A percentile compares a stretch with the other conserved stretches of the same genome.
These are phyloP conservation scores for Amaranthus palmeri DNA, from an alignment of 148 eudicot species.

Conservation along the genomic window DNA sequence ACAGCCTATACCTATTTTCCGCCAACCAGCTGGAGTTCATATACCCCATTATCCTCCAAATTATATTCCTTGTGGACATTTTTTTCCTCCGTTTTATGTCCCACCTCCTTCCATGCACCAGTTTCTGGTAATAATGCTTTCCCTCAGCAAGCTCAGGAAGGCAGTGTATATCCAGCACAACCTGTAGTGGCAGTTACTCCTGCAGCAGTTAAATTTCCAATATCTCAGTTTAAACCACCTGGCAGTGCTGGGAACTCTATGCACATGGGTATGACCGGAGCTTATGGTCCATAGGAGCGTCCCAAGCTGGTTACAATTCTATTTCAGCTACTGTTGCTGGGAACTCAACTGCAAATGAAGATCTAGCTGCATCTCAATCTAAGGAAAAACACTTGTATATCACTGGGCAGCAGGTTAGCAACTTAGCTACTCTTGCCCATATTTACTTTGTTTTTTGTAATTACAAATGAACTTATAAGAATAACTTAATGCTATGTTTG, in stretches of 20 bases:
- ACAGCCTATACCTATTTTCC: constrained; percentile 61
- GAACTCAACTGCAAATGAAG: constrained; percentile 59
- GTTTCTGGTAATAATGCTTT: constrained; percentile 54
- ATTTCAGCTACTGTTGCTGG: constrained; percentile 46
- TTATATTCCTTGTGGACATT: constrained; percentile 66
- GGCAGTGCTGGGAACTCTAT: constrained; percentile 46
- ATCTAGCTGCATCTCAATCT: constrained; percentile 53
- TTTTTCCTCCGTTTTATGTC: constrained; percentile 55
- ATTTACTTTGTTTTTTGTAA: neutral
- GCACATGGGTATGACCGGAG: constrained; percentile 50
- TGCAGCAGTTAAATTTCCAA: constrained; percentile 45
- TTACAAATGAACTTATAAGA: neutral
- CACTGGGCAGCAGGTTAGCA: constrained; percentile 70
- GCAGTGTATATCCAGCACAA: constrained; percentile 52
- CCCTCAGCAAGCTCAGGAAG: constrained; percentile 71
- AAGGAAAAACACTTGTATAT: constrained; percentile 66
- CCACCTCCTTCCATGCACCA: constrained; percentile 75
- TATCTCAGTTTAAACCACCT: constrained; percentile 71
- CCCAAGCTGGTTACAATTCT: constrained; percentile 47
- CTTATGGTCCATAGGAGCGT: constrained; percentile 64
- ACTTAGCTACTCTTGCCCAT: constrained; percentile 25
- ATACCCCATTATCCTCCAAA: constrained; percentile 74
- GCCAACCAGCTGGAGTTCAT: constrained; percentile 75
- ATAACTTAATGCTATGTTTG: neutral
- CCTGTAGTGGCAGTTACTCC: constrained; percentile 41